A percentile compares a stretch with the other conserved stretches of the same genome.
Conservation (phyloP, 352 stramenopile species). For the Pythium myriotylum region DNA sequence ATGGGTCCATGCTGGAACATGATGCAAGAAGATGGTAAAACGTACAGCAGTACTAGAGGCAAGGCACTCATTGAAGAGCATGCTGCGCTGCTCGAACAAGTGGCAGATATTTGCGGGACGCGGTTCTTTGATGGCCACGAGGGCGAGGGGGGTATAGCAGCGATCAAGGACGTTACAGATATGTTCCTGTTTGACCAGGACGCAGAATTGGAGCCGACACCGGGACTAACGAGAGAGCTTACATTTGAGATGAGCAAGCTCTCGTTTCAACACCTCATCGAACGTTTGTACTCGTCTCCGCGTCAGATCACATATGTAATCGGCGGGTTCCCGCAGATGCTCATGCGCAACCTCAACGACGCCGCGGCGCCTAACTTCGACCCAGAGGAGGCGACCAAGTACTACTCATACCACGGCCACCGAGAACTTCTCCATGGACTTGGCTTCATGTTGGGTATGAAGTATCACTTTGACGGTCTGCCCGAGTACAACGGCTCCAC, state of each 20-base stretch:
- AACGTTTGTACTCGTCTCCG: conserved; percentile 70
- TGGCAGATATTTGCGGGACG: conserved; percentile 49
- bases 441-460: conserved; percentile 80
- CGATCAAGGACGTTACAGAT: conserved; percentile 76
- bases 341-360: conserved; percentile 65
- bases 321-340: conserved; percentile 64
- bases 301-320: conserved; percentile 69
- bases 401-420: conserved; percentile 80
- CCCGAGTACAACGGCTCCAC: conserved; percentile 70
- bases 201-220: conserved; percentile 48
- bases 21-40: conserved; percentile 50
- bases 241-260: conserved; percentile 53
- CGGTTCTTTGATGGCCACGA: conserved; percentile 40
- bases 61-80: conserved; percentile 46
- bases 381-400: conserved; percentile 50
- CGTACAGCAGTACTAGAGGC: conserved; percentile 45
- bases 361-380: conserved; percentile 35
- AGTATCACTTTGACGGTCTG: conserved; percentile 71
- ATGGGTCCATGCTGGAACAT: conserved; percentile 67
- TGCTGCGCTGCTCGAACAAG: conserved; percentile 38
- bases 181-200: conserved; percentile 78
- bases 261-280: conserved; percentile 72
- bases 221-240: conserved; percentile 50
- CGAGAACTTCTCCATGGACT: conserved; percentile 80
- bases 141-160: conserved; percentile 43